These are phyloP conservation scores for Dryas drummondii DNA, from an alignment of 306 rosid genomes.

Conservation along the genomic window DNA sequence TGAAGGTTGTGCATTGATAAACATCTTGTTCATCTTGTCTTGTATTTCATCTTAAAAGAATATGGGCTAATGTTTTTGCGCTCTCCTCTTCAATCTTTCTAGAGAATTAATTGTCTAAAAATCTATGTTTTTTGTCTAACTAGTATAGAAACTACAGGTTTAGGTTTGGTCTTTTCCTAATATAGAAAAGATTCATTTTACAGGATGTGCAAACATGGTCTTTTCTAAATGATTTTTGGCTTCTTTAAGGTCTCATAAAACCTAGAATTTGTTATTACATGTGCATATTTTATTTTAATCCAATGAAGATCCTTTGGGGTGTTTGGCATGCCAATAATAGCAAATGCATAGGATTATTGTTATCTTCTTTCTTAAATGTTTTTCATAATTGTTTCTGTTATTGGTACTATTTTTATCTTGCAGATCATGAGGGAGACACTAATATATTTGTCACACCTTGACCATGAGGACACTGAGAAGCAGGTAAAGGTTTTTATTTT, in stretches of 20 bases:
- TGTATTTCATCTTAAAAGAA: no score
- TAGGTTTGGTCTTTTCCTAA: neutral
- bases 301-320: no score
- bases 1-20: neutral
- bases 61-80: neutral
- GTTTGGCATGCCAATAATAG: no score
- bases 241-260: no score
- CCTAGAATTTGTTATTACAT: no score
- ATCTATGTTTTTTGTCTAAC: no score
- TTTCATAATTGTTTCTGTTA: neutral
- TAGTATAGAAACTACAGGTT: neutral
- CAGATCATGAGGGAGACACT: conserved; percentile 99
- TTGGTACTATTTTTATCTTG: conserved; percentile 27
- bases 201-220: no score
- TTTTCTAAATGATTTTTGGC: no score
- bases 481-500: conserved; percentile 49
- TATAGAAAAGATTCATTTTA: no score
- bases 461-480: conserved; percentile 96
- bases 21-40: neutral
- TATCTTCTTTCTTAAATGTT: neutral
- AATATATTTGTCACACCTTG: conserved; percentile 93
- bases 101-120: neutral
- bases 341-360: neutral
- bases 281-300: no score
- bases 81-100: neutral